Evolutionary conservation across 441 rosid species (phyloP).

Genomic region (Populus hybrid): DNA sequence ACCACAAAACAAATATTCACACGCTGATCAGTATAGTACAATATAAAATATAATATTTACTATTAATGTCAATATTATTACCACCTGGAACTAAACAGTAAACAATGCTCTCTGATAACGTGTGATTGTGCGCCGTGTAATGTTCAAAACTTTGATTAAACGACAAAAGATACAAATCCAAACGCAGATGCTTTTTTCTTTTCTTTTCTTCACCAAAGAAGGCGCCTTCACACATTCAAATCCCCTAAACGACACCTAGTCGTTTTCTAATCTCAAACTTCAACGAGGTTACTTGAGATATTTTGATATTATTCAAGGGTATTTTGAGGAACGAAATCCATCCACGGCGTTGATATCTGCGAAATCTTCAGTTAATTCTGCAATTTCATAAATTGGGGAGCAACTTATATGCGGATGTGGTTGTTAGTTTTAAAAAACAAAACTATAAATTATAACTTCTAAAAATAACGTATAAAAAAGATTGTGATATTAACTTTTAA

Average conservation of each 20-base stretch:
- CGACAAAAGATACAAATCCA: neutral
- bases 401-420: too few relatives aligned
- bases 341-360: too few relatives aligned
- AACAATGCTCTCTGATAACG: neutral
- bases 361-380: too few relatives aligned
- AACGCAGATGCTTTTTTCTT: neutral
- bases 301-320: too few relatives aligned
- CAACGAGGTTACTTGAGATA: neutral
- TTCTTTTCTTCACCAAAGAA: neutral
- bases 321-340: too few relatives aligned
- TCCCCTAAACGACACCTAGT: neutral
- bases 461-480: too few relatives aligned
- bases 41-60: too few relatives aligned
- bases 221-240: neutral
- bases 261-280: neutral
- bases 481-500: too few relatives aligned
- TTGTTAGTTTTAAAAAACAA: too few relatives aligned
- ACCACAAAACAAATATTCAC: neutral
- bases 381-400: too few relatives aligned
- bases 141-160: neutral
- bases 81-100: neutral
- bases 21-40: neutral
- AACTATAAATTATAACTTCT: too few relatives aligned
- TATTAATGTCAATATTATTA: too few relatives aligned
- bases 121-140: slow-evolving; percentile 7